Base-by-base conservation (phyloP, 805 yeast genomes). In the Lipomyces sp. region DNA sequence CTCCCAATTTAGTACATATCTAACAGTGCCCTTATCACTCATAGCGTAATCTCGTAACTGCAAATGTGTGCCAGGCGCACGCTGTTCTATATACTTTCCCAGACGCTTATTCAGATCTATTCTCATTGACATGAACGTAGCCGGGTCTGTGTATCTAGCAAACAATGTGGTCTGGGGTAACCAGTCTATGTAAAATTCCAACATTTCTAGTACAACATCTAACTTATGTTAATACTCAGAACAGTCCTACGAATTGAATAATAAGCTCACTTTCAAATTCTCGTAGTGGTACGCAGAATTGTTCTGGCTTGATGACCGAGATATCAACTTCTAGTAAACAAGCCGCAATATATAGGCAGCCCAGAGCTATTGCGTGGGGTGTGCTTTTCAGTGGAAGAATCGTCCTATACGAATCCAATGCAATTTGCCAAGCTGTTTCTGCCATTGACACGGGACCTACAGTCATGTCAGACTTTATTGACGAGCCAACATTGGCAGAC, bases 311-410 rank as follows among this genome's bases (percentile, higher is more conserved):
- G 39, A 57, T 33, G 15, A 1, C 37, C 10, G 59, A 13, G 30
- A 56, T 24, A n/a, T 58, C 60, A 57, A 59, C 64, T 71, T 59
- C 71, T 59, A 81, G 76, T 55, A 87, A 71, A 67, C 82, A 84
- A 53, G 80, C 77, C 2, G 92, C 84, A 15, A 89, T 79, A 56
- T 83, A 84, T 53, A 90, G 75, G 18, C 84, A 82, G 2, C 89
- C 88, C 56, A 89, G 72, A 0, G 95, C 90, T 53, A 88, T 85
- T 51, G 87, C 83, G 74, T 89, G 91, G 1, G 89, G 87, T 0
- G 96, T 92, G 7, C 85, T 81, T 72, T 84, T 86, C 33, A 90
- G 75, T 8, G 85, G 81, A 18, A 87, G 78, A 35, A 89, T 90
- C 2, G 92, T 84, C 59, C 87, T 84, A 74, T 87, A 85, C 6